phyloP scores from a whole-genome alignment of 2,329 filamentous ascomycete species.

The Diaporthe batatas region DNA sequence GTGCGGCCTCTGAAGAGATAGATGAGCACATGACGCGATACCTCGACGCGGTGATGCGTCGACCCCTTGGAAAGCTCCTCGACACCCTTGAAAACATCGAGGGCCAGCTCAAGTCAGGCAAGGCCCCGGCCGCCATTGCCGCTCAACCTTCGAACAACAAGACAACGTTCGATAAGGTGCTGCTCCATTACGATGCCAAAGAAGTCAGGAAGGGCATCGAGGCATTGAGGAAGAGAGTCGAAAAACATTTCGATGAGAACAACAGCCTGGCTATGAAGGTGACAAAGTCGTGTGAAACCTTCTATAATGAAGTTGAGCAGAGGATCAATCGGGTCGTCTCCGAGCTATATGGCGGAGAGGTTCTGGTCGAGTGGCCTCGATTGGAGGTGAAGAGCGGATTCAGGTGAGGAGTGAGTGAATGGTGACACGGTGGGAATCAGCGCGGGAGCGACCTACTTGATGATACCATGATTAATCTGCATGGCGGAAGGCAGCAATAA shows the following conservation, averaged over 20 bases:
- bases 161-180: slow-evolving; percentile 85
- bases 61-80: slow-evolving; percentile 89
- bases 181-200: slow-evolving; percentile 83
- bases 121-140: slow-evolving; percentile 75
- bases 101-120: slow-evolving; percentile 72
- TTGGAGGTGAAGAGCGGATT: slow-evolving; percentile 74
- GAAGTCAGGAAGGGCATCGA: slow-evolving; percentile 93
- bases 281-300: slow-evolving; percentile 71
- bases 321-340: slow-evolving; percentile 71
- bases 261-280: slow-evolving; percentile 70
- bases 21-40: slow-evolving; percentile 90
- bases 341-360: slow-evolving; percentile 74
- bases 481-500: slow-evolving; percentile 16
- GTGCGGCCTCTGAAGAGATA: slow-evolving; percentile 82
- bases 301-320: slow-evolving; percentile 72
- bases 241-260: slow-evolving; percentile 96
- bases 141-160: slow-evolving; percentile 87
- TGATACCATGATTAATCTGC: slow-evolving; percentile 27
- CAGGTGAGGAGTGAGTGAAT: slow-evolving; percentile 31
- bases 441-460: slow-evolving; percentile 4
- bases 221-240: slow-evolving; percentile 87
- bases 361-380: slow-evolving; percentile 76
- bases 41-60: slow-evolving; percentile 86
- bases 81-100: slow-evolving; percentile 94
- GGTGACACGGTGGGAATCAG: slow-evolving; percentile 12